Evolutionary conservation across 1,284 basidiomycete genomes (phyloP).

Genomic region (Rhodotorula sp.): DNA sequence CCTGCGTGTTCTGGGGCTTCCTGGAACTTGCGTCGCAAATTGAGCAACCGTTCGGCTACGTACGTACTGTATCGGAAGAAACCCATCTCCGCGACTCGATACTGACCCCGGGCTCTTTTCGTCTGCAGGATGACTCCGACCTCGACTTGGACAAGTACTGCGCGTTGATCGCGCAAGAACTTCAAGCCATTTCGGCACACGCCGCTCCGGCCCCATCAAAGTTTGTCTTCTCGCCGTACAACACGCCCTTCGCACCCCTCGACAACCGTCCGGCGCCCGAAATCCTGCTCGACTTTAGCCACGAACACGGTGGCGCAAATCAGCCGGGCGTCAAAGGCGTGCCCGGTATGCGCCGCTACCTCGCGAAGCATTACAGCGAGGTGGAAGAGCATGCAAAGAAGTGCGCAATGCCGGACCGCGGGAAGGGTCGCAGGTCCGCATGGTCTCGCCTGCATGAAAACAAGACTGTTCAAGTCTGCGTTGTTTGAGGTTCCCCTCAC

Average conservation of each 20-base stretch:
- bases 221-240: conserved; percentile 59
- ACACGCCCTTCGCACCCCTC: conserved; percentile 65
- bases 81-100: not conserved
- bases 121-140: conserved; percentile 55
- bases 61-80: not conserved
- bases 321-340: conserved; percentile 21
- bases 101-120: conserved; percentile 62
- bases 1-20: conserved; percentile 53
- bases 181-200: conserved; percentile 67
- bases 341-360: conserved; percentile 19
- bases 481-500: not conserved
- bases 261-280: conserved; percentile 61
- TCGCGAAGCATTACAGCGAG: conserved; percentile 17
- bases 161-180: conserved; percentile 60
- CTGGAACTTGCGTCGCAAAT: conserved; percentile 65
- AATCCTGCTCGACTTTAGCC: conserved; percentile 48
- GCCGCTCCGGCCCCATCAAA: conserved; percentile 56
- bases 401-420: not conserved
- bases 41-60: not conserved
- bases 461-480: conserved; percentile 3
- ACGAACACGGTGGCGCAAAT: conserved; percentile 19
- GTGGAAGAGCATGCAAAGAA: conserved; percentile 18
- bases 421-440: not conserved
- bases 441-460: not conserved
- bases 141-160: conserved; percentile 67